Evolutionary conservation across 345 rosid species (phyloP).

Genomic region (Limnanthes douglasii): DNA sequence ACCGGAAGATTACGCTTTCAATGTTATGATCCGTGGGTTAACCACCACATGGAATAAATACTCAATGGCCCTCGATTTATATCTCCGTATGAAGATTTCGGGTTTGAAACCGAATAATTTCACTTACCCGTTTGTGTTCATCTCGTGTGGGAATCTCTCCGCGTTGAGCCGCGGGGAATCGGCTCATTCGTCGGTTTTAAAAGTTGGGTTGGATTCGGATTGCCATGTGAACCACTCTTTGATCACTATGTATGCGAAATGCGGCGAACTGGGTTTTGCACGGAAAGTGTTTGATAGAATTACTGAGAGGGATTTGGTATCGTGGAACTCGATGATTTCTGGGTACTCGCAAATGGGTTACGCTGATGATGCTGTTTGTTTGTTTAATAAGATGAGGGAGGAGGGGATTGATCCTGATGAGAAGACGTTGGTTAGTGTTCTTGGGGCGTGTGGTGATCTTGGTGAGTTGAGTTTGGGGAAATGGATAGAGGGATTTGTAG

Average conservation of each 20-base stretch:
- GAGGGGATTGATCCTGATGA: constrained; percentile 52
- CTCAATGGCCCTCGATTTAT: constrained; percentile 25
- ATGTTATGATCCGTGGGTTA: constrained; percentile 65
- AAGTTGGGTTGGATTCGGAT: constrained; percentile 39
- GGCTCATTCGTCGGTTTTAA: constrained; percentile 43
- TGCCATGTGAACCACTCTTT: constrained; percentile 49
- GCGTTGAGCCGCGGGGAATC: constrained; percentile 30
- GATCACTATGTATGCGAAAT: constrained; percentile 43
- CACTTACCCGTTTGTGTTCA: constrained; percentile 62
- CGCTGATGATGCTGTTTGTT: constrained; percentile 36
- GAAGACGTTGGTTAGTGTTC: constrained; percentile 69
- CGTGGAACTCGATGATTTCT: constrained; percentile 91
- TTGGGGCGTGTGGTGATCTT: constrained; percentile 54
- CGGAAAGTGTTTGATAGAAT: constrained; percentile 73
- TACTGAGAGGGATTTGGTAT: constrained; percentile 37
- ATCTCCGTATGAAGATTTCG: constrained; percentile 34
- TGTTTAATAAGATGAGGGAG: constrained; percentile 52
- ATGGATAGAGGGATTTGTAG: constrained; percentile 37
- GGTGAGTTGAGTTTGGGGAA: constrained; percentile 59
- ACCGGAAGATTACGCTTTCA: constrained; percentile 63
- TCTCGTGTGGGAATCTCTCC: constrained; percentile 39
- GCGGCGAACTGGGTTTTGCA: constrained; percentile 21
- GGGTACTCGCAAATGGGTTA: constrained; percentile 62
- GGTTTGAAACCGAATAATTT: constrained; percentile 53
- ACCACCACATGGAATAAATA: constrained; percentile 39